Base-by-base conservation (phyloP, 1,139 yeast genomes). In the Candida gigantensis region DNA sequence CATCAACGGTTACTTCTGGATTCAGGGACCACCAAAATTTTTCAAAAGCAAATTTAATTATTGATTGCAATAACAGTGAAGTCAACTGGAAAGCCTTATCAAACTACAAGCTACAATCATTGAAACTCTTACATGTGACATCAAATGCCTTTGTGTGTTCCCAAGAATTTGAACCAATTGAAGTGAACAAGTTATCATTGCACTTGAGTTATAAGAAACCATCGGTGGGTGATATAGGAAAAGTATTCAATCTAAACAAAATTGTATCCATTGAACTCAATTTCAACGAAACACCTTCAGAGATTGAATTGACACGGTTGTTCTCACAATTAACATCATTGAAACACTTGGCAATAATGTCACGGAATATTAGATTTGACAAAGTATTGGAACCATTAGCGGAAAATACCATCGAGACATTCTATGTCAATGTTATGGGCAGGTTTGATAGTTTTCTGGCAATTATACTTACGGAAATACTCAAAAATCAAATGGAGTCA, bases 391-490 rank as follows among this genome's bases (percentile, higher is more conserved):
- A 29, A 7, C 15, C 10, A 6, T 13, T 39, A 2, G 6, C 14
- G 3, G 4, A 20, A 3, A 21, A 39, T 16, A 16, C 35, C 0
- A 24, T 39, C 10, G 34, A 28, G 15, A 20, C 37, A 2, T 33
- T 39, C 11, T 36, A 24, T 23, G 32, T 39, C 4, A 39, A 36
- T 20, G 42, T 39, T 4, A 28, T 33, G 31, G 42, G 42, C 4
- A 18, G 40, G 9, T 35, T 27, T 29, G 37, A 39, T 30, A 18
- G 31, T 1, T 35, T 39, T 24, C 34, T 29, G 31, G 35, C 39
- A 10, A 19, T 24, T 4, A 36, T 36, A 1, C 12, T 39, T 7
- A 30, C 26, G 2, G 36, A 36, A 25, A 39, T 39, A 3, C 34
- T 39, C n/a, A 33, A 30, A 18, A 10, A 25, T 10, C 42, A 39